phyloP scores from a whole-genome alignment of 176 grass and related monocot species.

The Oryza nivara region DNA sequence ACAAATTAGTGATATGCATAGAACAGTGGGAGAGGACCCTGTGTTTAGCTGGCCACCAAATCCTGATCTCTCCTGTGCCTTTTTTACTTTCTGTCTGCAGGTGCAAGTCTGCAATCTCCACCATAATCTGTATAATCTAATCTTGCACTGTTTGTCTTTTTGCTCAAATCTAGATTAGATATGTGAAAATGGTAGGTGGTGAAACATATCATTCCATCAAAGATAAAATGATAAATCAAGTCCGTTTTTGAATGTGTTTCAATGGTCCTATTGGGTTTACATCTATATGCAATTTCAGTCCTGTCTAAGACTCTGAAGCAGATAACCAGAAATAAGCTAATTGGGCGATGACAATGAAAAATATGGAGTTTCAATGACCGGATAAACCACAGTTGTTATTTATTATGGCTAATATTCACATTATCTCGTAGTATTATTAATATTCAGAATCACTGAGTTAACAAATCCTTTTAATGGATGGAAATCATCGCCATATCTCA shows the following conservation, averaged over 20 bases:
- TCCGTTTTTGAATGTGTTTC: not conserved
- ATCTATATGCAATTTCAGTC: not conserved
- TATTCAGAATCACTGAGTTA: not conserved
- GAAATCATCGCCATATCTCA: not conserved
- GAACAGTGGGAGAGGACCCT: constrained; percentile 19
- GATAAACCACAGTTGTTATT: not conserved
- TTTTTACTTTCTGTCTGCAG: constrained; percentile 37
- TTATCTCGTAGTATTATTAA: not conserved
- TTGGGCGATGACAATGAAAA: not conserved
- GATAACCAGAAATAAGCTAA: not conserved
- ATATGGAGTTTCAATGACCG: not conserved
- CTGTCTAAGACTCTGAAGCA: constrained; percentile 10
- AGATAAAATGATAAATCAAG: constrained; percentile 5
- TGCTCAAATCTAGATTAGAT: constrained; percentile 36
- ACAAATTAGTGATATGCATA: not conserved
- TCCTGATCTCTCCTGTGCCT: constrained; percentile 4
- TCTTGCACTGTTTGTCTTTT: constrained; percentile 15
- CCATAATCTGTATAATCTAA: constrained; percentile 21
- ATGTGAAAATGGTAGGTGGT: not conserved
- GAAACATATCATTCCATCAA: not conserved
- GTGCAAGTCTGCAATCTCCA: constrained; percentile 1
- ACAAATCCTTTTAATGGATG: not conserved
- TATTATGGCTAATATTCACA: not conserved
- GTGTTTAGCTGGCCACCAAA: constrained; percentile 41
- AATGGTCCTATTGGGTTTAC: not conserved